These are phyloP conservation scores for Pittosporum tobira DNA, from an alignment of 129 eudicot species.

Conservation along the genomic window DNA sequence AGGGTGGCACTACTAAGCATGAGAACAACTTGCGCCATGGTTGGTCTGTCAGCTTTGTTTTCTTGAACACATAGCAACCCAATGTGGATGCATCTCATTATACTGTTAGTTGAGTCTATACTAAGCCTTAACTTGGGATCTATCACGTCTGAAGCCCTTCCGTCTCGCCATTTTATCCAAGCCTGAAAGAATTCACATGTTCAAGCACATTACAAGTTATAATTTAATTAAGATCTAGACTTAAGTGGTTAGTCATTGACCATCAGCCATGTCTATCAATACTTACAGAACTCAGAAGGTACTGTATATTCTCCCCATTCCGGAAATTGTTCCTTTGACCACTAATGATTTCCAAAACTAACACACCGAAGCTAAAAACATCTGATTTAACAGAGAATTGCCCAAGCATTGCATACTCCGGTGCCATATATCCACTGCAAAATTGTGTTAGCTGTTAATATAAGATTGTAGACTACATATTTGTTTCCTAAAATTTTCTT, in stretches of 20 bases:
- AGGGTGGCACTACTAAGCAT: slow-evolving; percentile 37
- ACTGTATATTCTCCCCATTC: slow-evolving; percentile 16
- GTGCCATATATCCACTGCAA: slow-evolving; percentile 43
- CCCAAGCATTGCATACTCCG: too few species aligned
- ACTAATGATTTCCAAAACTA: slow-evolving; percentile 32
- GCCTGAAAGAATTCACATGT: slow-evolving; percentile 14
- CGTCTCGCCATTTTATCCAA: slow-evolving; percentile 42
- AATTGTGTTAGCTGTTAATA: background rate
- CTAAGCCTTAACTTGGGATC: slow-evolving; percentile 24
- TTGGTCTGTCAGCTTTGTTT: slow-evolving; percentile 24
- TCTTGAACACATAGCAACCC: slow-evolving; percentile 55
- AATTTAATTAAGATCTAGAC: too few species aligned
- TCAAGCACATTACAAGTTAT: background rate
- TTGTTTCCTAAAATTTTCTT: too few species aligned
- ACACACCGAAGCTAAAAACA: slow-evolving; percentile 41
- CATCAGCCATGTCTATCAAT: background rate
- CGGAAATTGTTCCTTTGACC: slow-evolving; percentile 28
- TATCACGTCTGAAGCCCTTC: slow-evolving; percentile 16
- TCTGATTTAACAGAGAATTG: too few species aligned
- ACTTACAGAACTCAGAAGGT: slow-evolving; percentile 40
- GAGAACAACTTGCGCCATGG: slow-evolving; percentile 40
- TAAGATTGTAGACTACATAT: too few species aligned
- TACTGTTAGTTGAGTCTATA: slow-evolving; percentile 15
- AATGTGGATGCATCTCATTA: too few species aligned
- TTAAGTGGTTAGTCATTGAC: background rate